These are phyloP conservation scores for Simplicillium aogashimaense DNA, from an alignment of 2,329 filamentous ascomycete genomes.

Conservation along the genomic window DNA sequence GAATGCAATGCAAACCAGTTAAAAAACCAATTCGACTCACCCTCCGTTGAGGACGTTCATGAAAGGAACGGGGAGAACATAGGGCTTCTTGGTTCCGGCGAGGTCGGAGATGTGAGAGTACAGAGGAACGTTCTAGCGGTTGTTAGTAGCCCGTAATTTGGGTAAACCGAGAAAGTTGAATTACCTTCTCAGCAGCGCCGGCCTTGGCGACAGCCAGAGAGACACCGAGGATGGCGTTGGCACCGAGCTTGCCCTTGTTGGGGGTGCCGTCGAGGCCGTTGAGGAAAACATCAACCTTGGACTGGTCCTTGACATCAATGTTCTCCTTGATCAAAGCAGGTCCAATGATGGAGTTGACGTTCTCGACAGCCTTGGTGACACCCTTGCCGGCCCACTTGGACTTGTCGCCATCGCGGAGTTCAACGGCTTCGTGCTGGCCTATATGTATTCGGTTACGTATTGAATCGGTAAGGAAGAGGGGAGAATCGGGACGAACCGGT, in stretches of 20 bases:
- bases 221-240: slow-evolving; percentile 83
- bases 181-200: slow-evolving; percentile 74
- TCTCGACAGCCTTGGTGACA: slow-evolving; percentile 75
- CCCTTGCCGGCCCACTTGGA: slow-evolving; percentile 79
- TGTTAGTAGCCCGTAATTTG: slow-evolving; percentile 7
- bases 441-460: slow-evolving; percentile 18
- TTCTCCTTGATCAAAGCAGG: slow-evolving; percentile 74
- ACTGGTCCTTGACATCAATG: slow-evolving; percentile 80
- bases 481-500: slow-evolving; percentile 54
- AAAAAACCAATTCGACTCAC: slow-evolving; percentile 23
- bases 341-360: slow-evolving; percentile 74
- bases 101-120: slow-evolving; percentile 84
- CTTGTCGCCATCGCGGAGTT: slow-evolving; percentile 87
- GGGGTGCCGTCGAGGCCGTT: slow-evolving; percentile 74
- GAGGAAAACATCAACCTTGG: slow-evolving; percentile 74
- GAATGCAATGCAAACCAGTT: neutral
- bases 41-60: slow-evolving; percentile 86
- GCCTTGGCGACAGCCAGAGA: slow-evolving; percentile 79
- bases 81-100: slow-evolving; percentile 84
- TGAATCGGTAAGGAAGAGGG: slow-evolving; percentile 11
- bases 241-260: slow-evolving; percentile 82
- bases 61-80: slow-evolving; percentile 83
- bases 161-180: slow-evolving; percentile 2
- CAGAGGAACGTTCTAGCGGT: slow-evolving; percentile 58
- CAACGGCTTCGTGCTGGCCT: slow-evolving; percentile 85